Evolutionary conservation across 1,139 yeast genomes (phyloP).

Genomic region (Geotrichum aggregatum): DNA sequence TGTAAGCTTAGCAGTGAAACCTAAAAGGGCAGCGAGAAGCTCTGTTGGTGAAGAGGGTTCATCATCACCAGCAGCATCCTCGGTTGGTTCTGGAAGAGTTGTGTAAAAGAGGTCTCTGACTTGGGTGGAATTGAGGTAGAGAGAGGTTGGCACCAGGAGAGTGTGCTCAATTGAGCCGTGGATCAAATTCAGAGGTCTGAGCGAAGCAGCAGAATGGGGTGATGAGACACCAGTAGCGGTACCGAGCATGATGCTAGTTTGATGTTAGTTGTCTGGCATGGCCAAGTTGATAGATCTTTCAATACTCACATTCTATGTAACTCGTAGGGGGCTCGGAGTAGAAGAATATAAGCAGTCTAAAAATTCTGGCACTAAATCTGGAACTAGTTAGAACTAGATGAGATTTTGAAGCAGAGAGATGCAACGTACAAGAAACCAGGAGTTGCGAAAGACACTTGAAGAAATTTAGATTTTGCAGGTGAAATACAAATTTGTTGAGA

Average conservation of each 20-base stretch:
- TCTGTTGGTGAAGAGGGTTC: conserved; percentile 90
- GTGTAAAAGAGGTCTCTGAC: conserved; percentile 80
- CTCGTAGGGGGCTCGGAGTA: too few species aligned
- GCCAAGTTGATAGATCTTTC: neutral
- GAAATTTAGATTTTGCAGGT: too few species aligned
- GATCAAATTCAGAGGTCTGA: conserved; percentile 74
- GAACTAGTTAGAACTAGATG: too few species aligned
- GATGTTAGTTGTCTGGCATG: neutral
- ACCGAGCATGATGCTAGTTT: conserved; percentile 19
- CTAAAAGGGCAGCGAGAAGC: conserved; percentile 77
- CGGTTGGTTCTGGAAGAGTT: conserved; percentile 71
- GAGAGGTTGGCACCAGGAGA: conserved; percentile 75
- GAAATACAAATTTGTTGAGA: neutral
- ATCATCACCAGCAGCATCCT: conserved; percentile 77
- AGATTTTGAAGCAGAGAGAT: too few species aligned
- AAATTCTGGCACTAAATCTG: too few species aligned
- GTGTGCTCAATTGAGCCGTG: conserved; percentile 90
- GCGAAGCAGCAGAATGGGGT: conserved; percentile 47
- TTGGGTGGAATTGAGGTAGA: conserved; percentile 78
- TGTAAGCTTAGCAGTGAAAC: conserved; percentile 63
- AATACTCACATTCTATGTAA: too few species aligned
- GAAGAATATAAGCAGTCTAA: neutral
- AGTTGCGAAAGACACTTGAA: too few species aligned
- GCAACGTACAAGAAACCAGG: too few species aligned
- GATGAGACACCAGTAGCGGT: conserved; percentile 42